These are phyloP conservation scores for Paecilomyces sp. DNA, from an alignment of 2,329 filamentous ascomycete species.

Conservation along the genomic window DNA sequence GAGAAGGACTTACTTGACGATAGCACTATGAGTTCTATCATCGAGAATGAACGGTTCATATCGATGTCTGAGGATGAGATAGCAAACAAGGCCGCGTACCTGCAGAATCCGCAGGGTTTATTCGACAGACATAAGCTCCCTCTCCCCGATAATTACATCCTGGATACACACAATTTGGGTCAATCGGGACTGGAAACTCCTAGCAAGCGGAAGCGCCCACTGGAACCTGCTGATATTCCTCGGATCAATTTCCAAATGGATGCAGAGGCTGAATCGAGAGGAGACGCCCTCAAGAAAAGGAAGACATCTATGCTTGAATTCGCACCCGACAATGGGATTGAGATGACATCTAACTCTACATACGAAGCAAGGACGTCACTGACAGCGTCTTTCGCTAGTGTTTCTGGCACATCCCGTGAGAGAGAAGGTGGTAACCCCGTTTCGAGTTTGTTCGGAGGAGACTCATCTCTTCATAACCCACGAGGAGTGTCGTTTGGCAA, in stretches of 20 bases:
- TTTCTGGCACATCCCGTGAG: background rate
- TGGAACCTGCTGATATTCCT: background rate
- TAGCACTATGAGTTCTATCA: conserved; percentile 50
- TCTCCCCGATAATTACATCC: conserved; percentile 22
- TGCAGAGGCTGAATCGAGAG: background rate
- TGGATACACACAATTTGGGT: background rate
- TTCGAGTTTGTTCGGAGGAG: background rate
- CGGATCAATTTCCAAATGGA: conserved; percentile 6
- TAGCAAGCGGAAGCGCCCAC: background rate
- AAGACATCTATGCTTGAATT: conserved; percentile 4
- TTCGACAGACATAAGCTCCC: conserved; percentile 32
- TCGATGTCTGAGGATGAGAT: conserved; percentile 27
- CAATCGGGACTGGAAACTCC: background rate
- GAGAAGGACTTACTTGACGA: conserved; percentile 55
- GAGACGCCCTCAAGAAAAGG: conserved; percentile 6
- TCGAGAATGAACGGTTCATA: conserved; percentile 49
- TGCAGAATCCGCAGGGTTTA: conserved; percentile 23
- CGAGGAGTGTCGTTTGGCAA: background rate
- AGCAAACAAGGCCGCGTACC: conserved; percentile 16
- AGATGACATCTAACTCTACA: conserved; percentile 2
- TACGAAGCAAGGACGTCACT: background rate
- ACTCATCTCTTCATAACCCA: background rate
- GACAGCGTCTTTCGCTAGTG: background rate
- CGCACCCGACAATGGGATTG: conserved; percentile 10
- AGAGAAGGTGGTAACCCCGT: background rate